Conservation (phyloP, 192 early-diverging fungal genomes). For the Coemansia sp. region DNA sequence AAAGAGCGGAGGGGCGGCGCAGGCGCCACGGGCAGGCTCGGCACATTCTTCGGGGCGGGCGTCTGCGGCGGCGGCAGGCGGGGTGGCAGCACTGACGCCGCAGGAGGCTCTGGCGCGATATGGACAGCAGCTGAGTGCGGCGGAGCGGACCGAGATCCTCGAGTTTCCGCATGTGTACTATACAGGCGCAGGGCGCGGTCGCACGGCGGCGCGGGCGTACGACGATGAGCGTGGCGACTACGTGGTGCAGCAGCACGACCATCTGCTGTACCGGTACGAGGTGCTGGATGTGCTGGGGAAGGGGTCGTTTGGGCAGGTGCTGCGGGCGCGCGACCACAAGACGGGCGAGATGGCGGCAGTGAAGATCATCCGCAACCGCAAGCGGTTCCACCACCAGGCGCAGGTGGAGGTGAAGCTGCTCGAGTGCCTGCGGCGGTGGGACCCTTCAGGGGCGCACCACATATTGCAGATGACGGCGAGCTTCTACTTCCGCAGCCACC, state of each 20-base stretch:
- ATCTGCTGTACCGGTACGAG: conserved; percentile 92
- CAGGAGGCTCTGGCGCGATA: conserved; percentile 66
- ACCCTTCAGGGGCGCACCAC: conserved; percentile 74
- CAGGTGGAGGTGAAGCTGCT: conserved; percentile 93
- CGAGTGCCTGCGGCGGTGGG: conserved; percentile 80
- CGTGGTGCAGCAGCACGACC: conserved; percentile 81
- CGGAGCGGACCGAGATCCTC: conserved; percentile 86
- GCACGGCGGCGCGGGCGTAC: conserved; percentile 47
- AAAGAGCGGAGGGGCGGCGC: conserved; percentile 7
- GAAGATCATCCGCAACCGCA: conserved; percentile 96
- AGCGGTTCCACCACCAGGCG: conserved; percentile 94
- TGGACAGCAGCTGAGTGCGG: conserved; percentile 72
- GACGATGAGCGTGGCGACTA: conserved; percentile 98
- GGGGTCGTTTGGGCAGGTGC: conserved; percentile 93
- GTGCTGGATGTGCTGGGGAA: conserved; percentile 88
- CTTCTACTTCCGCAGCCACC: conserved; percentile 93
- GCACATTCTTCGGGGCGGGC: conserved; percentile 13
- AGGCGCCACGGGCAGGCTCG: conserved; percentile 7
- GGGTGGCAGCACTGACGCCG: conserved; percentile 57
- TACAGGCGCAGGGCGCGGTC: conserved; percentile 74
- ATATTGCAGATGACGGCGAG: conserved; percentile 85
- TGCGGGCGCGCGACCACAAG: conserved; percentile 94
- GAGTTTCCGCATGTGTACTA: conserved; percentile 85
- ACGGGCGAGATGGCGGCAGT: conserved; percentile 81
- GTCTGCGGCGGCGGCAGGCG: conserved; percentile 28